Conservation (phyloP, 768 basidiomycete species). For the Phylloporus rhodoxanthus region DNA sequence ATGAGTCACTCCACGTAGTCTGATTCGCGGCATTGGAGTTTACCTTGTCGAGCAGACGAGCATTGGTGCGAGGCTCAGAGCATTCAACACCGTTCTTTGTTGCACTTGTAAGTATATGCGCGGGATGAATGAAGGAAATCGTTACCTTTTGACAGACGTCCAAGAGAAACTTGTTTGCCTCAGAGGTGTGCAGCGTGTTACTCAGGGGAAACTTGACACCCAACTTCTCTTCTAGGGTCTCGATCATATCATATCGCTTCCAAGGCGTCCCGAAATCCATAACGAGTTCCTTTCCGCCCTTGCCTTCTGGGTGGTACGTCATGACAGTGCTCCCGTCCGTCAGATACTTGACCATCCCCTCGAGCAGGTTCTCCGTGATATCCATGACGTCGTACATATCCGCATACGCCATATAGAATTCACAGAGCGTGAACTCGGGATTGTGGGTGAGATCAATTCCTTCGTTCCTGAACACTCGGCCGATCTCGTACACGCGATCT, state of each 20-base stretch:
- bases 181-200: constrained; percentile 79
- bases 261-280: constrained; percentile 91
- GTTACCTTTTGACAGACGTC: constrained; percentile 78
- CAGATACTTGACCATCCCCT: constrained; percentile 84
- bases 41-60: constrained; percentile 92
- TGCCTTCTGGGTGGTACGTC: constrained; percentile 89
- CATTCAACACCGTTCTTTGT: constrained; percentile 91
- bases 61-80: constrained; percentile 90
- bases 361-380: constrained; percentile 84
- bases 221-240: constrained; percentile 90
- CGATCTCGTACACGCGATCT: constrained; percentile 97
- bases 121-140: not conserved
- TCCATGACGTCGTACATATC: constrained; percentile 99
- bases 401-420: constrained; percentile 99
- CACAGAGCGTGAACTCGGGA: constrained; percentile 98
- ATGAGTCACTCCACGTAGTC: not conserved
- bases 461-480: constrained; percentile 96
- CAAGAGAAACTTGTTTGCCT: constrained; percentile 83
- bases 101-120: not conserved
- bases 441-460: constrained; percentile 99
- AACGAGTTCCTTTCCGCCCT: constrained; percentile 67
- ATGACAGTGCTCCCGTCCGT: constrained; percentile 77
- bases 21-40: not conserved
- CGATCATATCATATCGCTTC: constrained; percentile 99
- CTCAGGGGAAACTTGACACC: constrained; percentile 89